Conservation (phyloP, 2,329 filamentous ascomycete species). For the Rutstroemia sp. region DNA sequence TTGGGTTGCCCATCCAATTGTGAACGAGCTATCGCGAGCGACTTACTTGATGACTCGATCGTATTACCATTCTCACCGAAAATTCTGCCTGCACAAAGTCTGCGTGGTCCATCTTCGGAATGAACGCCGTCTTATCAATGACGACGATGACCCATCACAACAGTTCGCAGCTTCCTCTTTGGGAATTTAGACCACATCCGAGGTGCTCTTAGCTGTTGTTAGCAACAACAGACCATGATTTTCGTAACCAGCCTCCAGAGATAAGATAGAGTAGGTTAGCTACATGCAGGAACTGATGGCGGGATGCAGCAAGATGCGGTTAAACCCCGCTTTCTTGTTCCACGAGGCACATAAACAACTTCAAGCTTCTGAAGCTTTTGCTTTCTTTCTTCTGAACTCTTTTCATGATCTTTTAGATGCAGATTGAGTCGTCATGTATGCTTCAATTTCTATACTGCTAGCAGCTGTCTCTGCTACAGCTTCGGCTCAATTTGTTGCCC, state of each 20-base stretch:
- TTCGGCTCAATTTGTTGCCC: constrained; percentile 31
- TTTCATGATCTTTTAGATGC: neutral
- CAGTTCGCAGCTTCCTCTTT: neutral
- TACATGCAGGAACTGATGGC: neutral
- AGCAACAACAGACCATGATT: too few relatives aligned
- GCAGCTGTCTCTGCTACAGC: neutral
- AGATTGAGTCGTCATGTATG: neutral
- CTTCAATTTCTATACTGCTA: neutral
- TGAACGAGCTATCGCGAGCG: too few relatives aligned
- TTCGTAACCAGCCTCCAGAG: neutral
- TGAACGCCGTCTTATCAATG: neutral
- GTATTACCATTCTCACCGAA: neutral
- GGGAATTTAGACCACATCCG: neutral
- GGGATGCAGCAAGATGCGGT: neutral
- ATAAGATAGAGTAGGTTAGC: neutral
- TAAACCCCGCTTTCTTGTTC: neutral
- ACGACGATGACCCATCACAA: too few relatives aligned
- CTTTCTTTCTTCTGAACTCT: too few relatives aligned
- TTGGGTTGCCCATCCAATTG: too few relatives aligned
- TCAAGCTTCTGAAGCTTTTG: too few relatives aligned
- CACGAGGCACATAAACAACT: neutral
- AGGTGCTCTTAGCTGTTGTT: neutral
- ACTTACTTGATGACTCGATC: neutral
- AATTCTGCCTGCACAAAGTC: neutral
- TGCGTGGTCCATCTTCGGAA: neutral